phyloP scores from a whole-genome alignment of 768 basidiomycete genomes.

The Rhodotorula sphaerocarpa region DNA sequence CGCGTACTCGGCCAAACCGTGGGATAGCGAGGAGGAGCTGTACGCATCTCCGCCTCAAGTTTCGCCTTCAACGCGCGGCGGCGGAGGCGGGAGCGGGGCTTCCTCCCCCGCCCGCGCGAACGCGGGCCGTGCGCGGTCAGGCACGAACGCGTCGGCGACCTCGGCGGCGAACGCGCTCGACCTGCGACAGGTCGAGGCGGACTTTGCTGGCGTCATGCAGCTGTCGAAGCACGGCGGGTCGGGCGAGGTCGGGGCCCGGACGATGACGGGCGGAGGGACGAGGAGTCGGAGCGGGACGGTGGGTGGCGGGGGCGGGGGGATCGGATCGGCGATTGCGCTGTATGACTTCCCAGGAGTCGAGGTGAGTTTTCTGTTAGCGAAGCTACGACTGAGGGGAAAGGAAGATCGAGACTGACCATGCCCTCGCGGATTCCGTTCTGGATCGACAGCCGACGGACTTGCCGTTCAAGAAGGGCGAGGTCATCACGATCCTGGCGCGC shows the following conservation, averaged over 20 bases:
- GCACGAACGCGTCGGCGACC: not conserved
- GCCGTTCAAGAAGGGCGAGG: constrained; percentile 31
- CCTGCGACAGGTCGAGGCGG: constrained; percentile 27
- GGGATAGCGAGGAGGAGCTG: constrained; percentile 28
- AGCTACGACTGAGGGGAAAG: not conserved
- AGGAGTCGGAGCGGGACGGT: constrained; percentile 15
- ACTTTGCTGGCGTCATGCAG: constrained; percentile 8
- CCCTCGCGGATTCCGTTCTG: too few species aligned
- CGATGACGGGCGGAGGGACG: not conserved
- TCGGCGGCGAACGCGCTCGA: constrained; percentile 11
- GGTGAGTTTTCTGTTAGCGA: constrained; percentile 9
- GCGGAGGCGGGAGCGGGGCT: too few species aligned
- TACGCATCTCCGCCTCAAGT: not conserved
- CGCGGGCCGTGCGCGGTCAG: not conserved
- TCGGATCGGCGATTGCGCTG: constrained; percentile 26
- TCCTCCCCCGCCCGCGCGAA: not conserved
- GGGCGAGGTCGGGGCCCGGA: constrained; percentile 1
- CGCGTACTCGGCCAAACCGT: constrained; percentile 16
- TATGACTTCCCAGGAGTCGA: constrained; percentile 30
- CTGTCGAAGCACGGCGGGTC: not conserved
- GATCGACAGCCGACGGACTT: constrained; percentile 24
- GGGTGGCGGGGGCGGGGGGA: not conserved
- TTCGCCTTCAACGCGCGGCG: too few species aligned
- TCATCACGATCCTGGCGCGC: constrained; percentile 18
- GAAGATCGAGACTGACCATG: too few species aligned